Evolutionary conservation across 2,329 filamentous ascomycete species (phyloP).

Genomic region (Akanthomyces uredinophilus): DNA sequence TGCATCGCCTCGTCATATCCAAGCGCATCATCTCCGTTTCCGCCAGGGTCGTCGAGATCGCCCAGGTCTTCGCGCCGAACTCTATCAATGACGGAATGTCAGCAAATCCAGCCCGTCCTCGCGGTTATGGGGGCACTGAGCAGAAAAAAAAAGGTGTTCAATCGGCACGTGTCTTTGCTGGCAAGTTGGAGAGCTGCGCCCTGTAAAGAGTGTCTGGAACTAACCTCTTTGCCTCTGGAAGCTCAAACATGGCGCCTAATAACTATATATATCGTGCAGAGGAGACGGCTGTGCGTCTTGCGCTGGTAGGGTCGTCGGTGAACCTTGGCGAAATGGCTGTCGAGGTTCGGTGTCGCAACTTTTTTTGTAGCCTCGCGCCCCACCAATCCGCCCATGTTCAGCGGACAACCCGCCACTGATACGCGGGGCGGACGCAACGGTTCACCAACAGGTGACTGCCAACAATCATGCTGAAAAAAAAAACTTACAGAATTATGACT

Average conservation of each 20-base stretch:
- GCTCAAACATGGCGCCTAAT: slow-evolving; percentile 40
- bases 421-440: too few species aligned
- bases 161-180: neutral
- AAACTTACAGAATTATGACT: too few species aligned
- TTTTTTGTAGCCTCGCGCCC: neutral
- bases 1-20: slow-evolving; percentile 36
- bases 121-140: neutral
- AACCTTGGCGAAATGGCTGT: neutral
- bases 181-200: neutral
- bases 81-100: slow-evolving; percentile 27
- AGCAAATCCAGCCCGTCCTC: neutral
- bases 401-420: too few species aligned
- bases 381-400: too few species aligned
- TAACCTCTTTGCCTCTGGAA: slow-evolving; percentile 50
- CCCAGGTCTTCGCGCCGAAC: slow-evolving; percentile 52
- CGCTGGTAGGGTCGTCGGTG: neutral
- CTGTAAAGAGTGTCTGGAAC: slow-evolving; percentile 9
- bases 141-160: neutral
- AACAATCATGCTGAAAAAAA: too few species aligned
- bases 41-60: slow-evolving; percentile 27
- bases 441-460: too few species aligned
- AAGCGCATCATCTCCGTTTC: slow-evolving; percentile 29
- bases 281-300: neutral
- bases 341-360: neutral
- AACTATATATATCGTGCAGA: too few species aligned